Percentiles rank a stretch among this genome's conserved stretches.
Conservation (phyloP, 768 basidiomycete genomes). For the Lentinula lateritia region DNA sequence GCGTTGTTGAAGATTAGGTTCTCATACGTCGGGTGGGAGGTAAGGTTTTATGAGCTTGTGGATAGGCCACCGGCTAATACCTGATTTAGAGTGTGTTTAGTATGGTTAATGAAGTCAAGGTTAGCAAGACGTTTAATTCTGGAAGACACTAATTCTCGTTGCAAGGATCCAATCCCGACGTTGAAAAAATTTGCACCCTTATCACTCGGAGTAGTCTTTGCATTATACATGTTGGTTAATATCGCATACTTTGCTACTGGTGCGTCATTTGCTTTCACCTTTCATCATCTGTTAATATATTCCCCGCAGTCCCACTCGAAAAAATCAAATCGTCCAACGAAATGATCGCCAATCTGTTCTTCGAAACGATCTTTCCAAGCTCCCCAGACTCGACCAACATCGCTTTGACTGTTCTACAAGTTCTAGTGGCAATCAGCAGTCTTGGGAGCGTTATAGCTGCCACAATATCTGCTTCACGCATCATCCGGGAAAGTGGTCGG, state of each 20-base stretch:
- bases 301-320: slow-evolving; percentile 49
- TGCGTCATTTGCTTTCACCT: slow-evolving; percentile 33
- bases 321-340: slow-evolving; percentile 56
- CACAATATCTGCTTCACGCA: slow-evolving; percentile 24
- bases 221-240: slow-evolving; percentile 57
- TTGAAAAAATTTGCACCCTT: slow-evolving; percentile 61
- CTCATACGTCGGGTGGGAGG: slow-evolving; percentile 25
- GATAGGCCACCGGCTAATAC: slow-evolving; percentile 41
- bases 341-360: slow-evolving; percentile 38
- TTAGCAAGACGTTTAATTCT: slow-evolving; percentile 49
- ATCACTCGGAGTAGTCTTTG: slow-evolving; percentile 46
- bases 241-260: slow-evolving; percentile 63
- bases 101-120: neutral
- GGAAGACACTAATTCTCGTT: slow-evolving; percentile 49
- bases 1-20: slow-evolving; percentile 29
- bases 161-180: slow-evolving; percentile 50
- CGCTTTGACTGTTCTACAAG: slow-evolving; percentile 23
- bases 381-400: neutral
- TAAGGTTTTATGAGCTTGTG: slow-evolving; percentile 44
- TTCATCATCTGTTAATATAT: neutral
- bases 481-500: slow-evolving; percentile 58
- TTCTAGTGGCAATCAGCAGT: slow-evolving; percentile 47
- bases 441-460: slow-evolving; percentile 55
- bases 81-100: neutral
- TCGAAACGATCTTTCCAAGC: neutral